Base-by-base conservation (phyloP, 2,329 filamentous ascomycete species). In the Podosphaera xanthii region DNA sequence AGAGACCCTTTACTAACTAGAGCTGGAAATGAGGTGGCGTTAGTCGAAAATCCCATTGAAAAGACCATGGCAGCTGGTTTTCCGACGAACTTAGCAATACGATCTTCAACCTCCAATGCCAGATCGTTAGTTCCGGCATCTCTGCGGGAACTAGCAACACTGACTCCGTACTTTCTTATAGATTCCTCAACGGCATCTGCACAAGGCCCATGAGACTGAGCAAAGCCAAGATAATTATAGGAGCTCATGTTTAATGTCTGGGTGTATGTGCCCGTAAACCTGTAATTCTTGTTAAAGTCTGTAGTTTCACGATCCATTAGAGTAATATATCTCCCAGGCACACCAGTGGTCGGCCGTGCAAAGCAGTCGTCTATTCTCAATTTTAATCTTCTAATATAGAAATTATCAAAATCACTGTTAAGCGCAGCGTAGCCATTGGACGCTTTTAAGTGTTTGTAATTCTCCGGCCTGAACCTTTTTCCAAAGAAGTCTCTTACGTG, bases 201-300 rank as follows among this genome's bases (percentile, higher is more conserved):
- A 69, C 92, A 98, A 48, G 92, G 91, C 9, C 92, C 92, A 64
- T 97, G 90, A 0, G 92, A 96, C 71, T 98, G 92, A 58, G 92
- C 92, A 67, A 98, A 98, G 50, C 92, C 92, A 33, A 98, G 86
- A 70, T 98, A 98, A 73, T 98, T 98, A 78, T 98, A 98, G 0
- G 92, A 98, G 75, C 91, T 96, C 84, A 98, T 86, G 73, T 98
- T 98, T 67, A 98, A 76, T 0, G 92, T 97, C 72, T 98, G 88
- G 0, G 91, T 97, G 61, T 81, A 84, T 55, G 88, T 94, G 60
- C 92, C 92, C 1, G 87, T 90, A 71, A 89, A 83, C 69, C 86
- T 81, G 75, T 95, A 98, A 60, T 85, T 84, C 67, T 84, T 79
- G 73, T 98, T 98, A 76, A 87, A 89, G 69, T 98, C 88, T 69